Percentiles rank a stretch among this genome's conserved stretches.
Conservation (phyloP, 2,329 filamentous ascomycete genomes). For the Sporothrix pseudoabietina region DNA sequence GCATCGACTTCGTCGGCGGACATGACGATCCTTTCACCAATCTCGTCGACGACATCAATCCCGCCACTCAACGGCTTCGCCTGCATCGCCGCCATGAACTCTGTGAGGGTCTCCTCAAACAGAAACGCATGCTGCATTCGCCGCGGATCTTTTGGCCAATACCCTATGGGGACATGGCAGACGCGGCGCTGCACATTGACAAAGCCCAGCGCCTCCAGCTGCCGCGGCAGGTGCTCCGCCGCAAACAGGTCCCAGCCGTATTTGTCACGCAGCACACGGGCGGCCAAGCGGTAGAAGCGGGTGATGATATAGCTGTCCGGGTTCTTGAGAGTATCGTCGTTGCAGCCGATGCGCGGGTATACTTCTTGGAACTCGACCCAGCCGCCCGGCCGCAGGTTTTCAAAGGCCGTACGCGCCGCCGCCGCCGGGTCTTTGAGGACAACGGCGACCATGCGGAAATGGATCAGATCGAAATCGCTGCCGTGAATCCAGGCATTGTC, state of each 20-base stretch:
- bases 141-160: constrained; percentile 40
- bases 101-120: constrained; percentile 45
- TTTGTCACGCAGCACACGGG: constrained; percentile 32
- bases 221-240: constrained; percentile 37
- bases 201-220: constrained; percentile 43
- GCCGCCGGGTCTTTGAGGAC: constrained; percentile 51
- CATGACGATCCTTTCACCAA: constrained; percentile 32
- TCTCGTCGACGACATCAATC: constrained; percentile 42
- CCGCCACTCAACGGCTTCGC: constrained; percentile 47
- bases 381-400: constrained; percentile 47
- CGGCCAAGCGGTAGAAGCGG: constrained; percentile 35
- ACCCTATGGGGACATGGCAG: constrained; percentile 41
- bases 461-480: constrained; percentile 59
- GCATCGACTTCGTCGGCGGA: constrained; percentile 39
- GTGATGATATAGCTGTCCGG: constrained; percentile 38
- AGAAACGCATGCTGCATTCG: constrained; percentile 43
- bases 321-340: constrained; percentile 40
- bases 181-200: constrained; percentile 40
- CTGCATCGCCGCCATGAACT: constrained; percentile 46
- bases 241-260: constrained; percentile 39
- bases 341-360: constrained; percentile 33
- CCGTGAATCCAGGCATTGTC: constrained; percentile 53
- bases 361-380: constrained; percentile 47
- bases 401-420: constrained; percentile 45
- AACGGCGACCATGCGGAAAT: constrained; percentile 59